Percentiles rank a stretch among this genome's conserved stretches.
phyloP scores from a whole-genome alignment of 2,329 filamentous ascomycete genomes.

The Pestalotiopsis sp. region DNA sequence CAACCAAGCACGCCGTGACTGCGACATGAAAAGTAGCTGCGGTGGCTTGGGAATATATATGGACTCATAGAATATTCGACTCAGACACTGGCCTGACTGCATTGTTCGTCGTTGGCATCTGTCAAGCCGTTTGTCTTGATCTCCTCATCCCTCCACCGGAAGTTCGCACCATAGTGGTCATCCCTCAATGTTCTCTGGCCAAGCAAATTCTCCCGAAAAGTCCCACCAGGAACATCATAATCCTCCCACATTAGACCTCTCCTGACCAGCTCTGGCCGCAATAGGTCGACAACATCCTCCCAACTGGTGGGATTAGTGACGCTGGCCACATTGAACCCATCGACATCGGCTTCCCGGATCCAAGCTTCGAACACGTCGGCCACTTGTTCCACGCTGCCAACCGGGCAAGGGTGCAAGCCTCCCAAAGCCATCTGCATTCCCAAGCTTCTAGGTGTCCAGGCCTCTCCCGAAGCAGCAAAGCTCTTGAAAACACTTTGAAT shows the following conservation, averaged over 20 bases:
- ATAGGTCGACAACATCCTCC: constrained; percentile 65
- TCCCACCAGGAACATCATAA: constrained; percentile 44
- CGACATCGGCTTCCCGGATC: constrained; percentile 53
- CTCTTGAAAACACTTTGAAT: constrained; percentile 14
- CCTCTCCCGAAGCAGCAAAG: constrained; percentile 4
- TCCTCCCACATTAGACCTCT: constrained; percentile 60
- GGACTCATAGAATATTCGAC: background rate
- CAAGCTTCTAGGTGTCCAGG: constrained; percentile 12
- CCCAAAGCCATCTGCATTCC: constrained; percentile 16
- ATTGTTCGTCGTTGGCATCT: background rate
- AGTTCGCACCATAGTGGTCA: constrained; percentile 12
- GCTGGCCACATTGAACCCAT: constrained; percentile 62
- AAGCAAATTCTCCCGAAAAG: constrained; percentile 46
- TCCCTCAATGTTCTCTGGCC: constrained; percentile 26
- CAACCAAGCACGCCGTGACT: too few relatives aligned
- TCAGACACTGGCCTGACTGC: background rate
- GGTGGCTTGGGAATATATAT: background rate
- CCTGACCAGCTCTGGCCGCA: constrained; percentile 63
- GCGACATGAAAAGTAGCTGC: too few relatives aligned
- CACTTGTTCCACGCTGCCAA: constrained; percentile 14
- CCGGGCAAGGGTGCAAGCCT: constrained; percentile 14
- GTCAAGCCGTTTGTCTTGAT: background rate
- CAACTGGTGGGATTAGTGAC: constrained; percentile 64
- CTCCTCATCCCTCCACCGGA: background rate
- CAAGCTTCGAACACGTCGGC: constrained; percentile 13